Conservation (phyloP, 192 early-diverging fungal genomes). For the Helicostylum pulchrum region DNA sequence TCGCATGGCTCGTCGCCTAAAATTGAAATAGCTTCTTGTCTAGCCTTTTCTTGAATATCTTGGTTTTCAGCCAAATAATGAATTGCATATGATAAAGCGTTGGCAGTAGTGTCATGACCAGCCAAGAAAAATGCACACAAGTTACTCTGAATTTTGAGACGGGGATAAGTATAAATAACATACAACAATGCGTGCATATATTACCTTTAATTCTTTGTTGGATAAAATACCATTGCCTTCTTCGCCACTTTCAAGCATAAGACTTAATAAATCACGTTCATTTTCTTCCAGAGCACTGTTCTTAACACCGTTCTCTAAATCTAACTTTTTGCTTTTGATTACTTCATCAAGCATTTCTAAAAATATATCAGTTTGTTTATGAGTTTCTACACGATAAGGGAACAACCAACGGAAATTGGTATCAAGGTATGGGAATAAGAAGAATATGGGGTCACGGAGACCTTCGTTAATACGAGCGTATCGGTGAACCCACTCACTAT, state of each 20-base stretch:
- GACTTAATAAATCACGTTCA: conserved; percentile 32
- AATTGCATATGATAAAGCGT: conserved; percentile 45
- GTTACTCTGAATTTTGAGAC: conserved; percentile 10
- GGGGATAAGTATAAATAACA: conserved; percentile 43
- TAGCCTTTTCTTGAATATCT: conserved; percentile 52
- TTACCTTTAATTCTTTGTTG: conserved; percentile 7
- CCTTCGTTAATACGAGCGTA: conserved; percentile 46
- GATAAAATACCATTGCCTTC: background rate
- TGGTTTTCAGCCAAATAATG: conserved; percentile 47
- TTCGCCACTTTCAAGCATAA: conserved; percentile 26
- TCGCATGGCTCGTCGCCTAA: conserved; percentile 51
- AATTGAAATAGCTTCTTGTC: conserved; percentile 47
- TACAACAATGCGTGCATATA: too few species aligned
- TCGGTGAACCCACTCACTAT: conserved; percentile 38
- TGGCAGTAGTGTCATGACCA: conserved; percentile 57
- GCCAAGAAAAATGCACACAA: conserved; percentile 49
- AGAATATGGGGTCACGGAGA: conserved; percentile 45
- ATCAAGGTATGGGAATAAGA: conserved; percentile 54
- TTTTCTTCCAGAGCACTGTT: too few species aligned
- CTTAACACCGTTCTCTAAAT: background rate
- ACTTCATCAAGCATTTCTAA: background rate
- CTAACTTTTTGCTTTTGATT: conserved; percentile 1
- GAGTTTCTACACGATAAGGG: background rate
- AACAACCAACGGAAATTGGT: conserved; percentile 5
- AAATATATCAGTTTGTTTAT: conserved; percentile 11